These are phyloP conservation scores for Smallanthus sonchifolius DNA, from an alignment of 129 eudicot species.

Conservation along the genomic window DNA sequence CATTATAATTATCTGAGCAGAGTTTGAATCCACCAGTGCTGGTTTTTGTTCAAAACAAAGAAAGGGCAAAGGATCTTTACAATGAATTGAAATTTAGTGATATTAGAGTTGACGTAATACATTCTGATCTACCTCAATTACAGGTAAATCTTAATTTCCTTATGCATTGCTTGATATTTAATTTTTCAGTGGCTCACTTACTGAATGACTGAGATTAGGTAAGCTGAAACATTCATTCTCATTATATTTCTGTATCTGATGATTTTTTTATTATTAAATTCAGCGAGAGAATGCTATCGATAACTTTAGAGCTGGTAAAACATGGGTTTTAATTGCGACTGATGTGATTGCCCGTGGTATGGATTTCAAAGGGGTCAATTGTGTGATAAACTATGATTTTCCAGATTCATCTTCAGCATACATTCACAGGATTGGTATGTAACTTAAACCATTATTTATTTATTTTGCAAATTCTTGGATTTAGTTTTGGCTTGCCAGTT, in stretches of 20 bases:
- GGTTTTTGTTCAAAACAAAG: conserved; percentile 89
- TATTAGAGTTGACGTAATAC: conserved; percentile 78
- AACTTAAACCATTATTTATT: background rate
- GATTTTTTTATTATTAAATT: background rate
- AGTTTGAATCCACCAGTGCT: conserved; percentile 90
- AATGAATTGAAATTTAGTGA: conserved; percentile 61
- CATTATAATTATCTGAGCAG: conserved; percentile 35
- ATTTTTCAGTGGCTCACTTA: background rate
- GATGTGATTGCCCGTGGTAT: conserved; percentile 94
- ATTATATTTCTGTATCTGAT: background rate
- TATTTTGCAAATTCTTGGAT: background rate
- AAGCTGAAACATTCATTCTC: background rate
- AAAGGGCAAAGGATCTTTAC: conserved; percentile 76
- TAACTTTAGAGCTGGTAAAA: conserved; percentile 89
- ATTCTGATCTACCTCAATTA: conserved; percentile 70
- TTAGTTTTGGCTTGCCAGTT: background rate
- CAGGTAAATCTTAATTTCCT: conserved; percentile 46
- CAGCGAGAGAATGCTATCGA: conserved; percentile 89
- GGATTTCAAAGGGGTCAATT: conserved; percentile 98
- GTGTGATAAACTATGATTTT: conserved; percentile 94
- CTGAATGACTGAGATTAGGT: background rate
- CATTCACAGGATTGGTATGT: conserved; percentile 87
- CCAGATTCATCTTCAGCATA: conserved; percentile 92
- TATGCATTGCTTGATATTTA: background rate
- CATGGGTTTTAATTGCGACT: conserved; percentile 98